phyloP scores from a whole-genome alignment of 2,329 filamentous ascomycete genomes.

The Raffaelea albimanens region DNA sequence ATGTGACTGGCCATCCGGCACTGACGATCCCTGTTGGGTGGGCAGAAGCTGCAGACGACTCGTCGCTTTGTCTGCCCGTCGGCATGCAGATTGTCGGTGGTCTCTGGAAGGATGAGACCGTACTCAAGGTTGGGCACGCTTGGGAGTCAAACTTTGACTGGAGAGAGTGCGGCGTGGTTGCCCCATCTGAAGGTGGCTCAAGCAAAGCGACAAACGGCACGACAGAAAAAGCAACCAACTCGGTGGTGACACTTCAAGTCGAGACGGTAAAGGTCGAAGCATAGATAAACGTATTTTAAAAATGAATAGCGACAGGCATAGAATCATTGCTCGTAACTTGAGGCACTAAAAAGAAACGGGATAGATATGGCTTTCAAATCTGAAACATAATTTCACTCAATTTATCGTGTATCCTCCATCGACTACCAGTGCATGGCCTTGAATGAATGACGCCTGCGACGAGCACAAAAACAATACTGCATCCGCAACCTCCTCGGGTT shows the following conservation, averaged over 20 bases:
- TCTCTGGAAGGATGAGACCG: slow-evolving; percentile 23
- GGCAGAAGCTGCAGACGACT: slow-evolving; percentile 3
- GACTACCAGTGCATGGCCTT: slow-evolving; percentile 1
- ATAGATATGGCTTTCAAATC: too few species aligned
- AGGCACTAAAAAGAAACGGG: too few species aligned
- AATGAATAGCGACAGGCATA: too few species aligned
- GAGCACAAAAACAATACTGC: slow-evolving; percentile 2
- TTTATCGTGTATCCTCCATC: slow-evolving; percentile 5
- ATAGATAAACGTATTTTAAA: too few species aligned
- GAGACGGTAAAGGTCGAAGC: too few species aligned
- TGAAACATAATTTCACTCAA: background rate
- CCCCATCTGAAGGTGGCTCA: too few species aligned
- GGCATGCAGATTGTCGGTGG: slow-evolving; percentile 28
- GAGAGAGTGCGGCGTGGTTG: too few species aligned
- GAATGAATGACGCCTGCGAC: slow-evolving; percentile 1
- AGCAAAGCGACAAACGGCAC: too few species aligned
- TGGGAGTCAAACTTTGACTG: too few species aligned
- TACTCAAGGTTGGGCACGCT: slow-evolving; percentile 12
- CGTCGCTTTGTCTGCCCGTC: slow-evolving; percentile 20
- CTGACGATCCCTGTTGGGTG: slow-evolving; percentile 12
- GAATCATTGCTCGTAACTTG: too few species aligned
- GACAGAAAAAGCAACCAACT: too few species aligned
- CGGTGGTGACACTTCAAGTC: too few species aligned
- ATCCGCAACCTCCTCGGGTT: slow-evolving; percentile 1
- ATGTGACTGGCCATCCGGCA: slow-evolving; percentile 11